A percentile compares a stretch with the other conserved stretches of the same genome.
Conservation (phyloP, 2,329 filamentous ascomycete species). For the Diaporthe longicolla region DNA sequence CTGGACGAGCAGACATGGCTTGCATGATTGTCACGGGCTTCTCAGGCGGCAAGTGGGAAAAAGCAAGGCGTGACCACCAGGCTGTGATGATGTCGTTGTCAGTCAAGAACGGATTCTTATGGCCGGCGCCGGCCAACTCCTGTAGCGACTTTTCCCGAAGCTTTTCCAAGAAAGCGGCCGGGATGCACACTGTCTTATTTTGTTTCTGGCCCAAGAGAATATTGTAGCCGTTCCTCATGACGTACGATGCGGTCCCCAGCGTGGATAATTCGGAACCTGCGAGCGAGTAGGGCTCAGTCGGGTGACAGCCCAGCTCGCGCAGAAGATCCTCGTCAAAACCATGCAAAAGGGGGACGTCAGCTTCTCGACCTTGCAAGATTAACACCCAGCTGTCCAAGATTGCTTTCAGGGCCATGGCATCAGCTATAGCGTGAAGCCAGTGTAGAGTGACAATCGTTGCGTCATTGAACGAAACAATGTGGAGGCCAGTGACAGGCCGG, state of each 20-base stretch:
- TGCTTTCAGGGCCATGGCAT: constrained; percentile 56
- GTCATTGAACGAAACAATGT: constrained; percentile 60
- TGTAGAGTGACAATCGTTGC: constrained; percentile 58
- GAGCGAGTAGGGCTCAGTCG: constrained; percentile 48
- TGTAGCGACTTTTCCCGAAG: constrained; percentile 48
- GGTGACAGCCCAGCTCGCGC: constrained; percentile 45
- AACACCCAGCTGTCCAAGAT: constrained; percentile 58
- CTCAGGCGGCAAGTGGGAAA: constrained; percentile 45
- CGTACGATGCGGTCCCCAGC: constrained; percentile 48
- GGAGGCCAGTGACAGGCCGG: constrained; percentile 57
- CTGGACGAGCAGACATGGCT: constrained; percentile 42
- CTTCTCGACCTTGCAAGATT: constrained; percentile 54
- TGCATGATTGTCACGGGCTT: constrained; percentile 47
- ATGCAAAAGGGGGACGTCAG: constrained; percentile 51
- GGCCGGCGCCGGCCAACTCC: constrained; percentile 45
- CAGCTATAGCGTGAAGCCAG: constrained; percentile 59
- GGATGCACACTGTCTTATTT: constrained; percentile 55
- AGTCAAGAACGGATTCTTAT: constrained; percentile 51
- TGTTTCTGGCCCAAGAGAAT: constrained; percentile 49
- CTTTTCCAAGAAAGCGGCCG: constrained; percentile 47
- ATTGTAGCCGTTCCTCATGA: constrained; percentile 47
- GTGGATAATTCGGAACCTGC: constrained; percentile 43
- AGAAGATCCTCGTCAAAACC: constrained; percentile 52
- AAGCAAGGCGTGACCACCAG: constrained; percentile 53
- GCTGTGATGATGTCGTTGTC: constrained; percentile 56